Evolutionary conservation across 1,284 basidiomycete species (phyloP), one percentile per base, ranked within the genome.

Genomic region (Coriolopsis trogii): DNA sequence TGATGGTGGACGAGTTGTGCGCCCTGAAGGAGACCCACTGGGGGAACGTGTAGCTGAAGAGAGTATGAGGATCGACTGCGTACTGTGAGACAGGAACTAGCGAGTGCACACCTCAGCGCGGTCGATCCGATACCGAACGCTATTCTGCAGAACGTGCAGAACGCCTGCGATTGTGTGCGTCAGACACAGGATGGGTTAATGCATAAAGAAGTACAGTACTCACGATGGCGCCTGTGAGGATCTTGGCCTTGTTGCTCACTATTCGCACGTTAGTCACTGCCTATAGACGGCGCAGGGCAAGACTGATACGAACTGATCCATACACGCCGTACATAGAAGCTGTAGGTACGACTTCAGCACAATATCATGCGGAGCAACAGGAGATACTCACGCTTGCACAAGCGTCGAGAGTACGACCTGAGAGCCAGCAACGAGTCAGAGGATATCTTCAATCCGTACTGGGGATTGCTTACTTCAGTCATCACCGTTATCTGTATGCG

Each of bases 281-380:
- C n/a, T n/a, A 8, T 8, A 6, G 6, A 23, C 15, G 21, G 5
- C 5, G 18, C 6, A 20, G 7, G 4, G 13, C 20, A 21, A 38
- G 20, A 9, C n/a, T 2, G 25, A 9, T 3, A 54, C 56, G 45
- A 13, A 58, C 56, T 48, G 49, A 58, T 58, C 56, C 56, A 58
- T 16, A 58, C 56, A 18, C 56, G 51, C n/a, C 43, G 41, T 7
- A 58, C 52, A 24, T 58, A 58, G 56, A 54, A 58, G 18, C 55
- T 57, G 13, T 16, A 12, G n/a, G 10, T 6, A 34, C 33, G 9
- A 18, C n/a, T n/a, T 34, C 33, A 34, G 33, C 33, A 34, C 4
- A 13, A 34, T 16, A n/a, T 34, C 7, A 13, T 4, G 16, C 2
- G 33, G 20, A 13, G 7, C 33, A 18, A 18, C 7, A 16, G 33